Percentiles rank a stretch among this genome's conserved stretches.
These are phyloP conservation scores for Hyaloscypha finlandica DNA, from an alignment of 495 filamentous ascomycete species.

Conservation along the genomic window DNA sequence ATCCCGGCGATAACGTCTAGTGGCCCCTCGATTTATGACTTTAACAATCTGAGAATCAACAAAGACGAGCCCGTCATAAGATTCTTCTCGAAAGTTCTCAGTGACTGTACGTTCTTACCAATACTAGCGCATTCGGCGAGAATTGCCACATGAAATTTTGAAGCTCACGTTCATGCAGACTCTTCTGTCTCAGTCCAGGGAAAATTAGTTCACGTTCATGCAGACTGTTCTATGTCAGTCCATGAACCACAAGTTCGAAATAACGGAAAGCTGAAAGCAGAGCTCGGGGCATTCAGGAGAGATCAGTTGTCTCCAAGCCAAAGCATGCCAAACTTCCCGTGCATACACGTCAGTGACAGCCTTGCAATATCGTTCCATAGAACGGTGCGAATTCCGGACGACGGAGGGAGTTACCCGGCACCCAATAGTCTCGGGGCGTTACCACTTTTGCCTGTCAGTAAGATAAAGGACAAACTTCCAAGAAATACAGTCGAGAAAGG, in stretches of 20 bases:
- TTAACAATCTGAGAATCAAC: conserved; percentile 1
- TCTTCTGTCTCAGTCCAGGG: background rate
- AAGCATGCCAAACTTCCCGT: conserved; percentile 1
- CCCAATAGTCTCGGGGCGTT: background rate
- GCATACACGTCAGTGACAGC: conserved; percentile 1
- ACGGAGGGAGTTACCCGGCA: background rate
- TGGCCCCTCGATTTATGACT: background rate
- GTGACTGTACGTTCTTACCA: conserved; percentile 1
- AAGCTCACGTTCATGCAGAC: background rate
- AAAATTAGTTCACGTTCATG: background rate
- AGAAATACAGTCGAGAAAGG: background rate
- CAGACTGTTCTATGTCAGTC: conserved; percentile 1
- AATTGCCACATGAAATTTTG: conserved; percentile 1
- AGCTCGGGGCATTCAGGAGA: conserved; percentile 1
- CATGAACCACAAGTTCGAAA: conserved; percentile 1
- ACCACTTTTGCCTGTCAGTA: conserved; percentile 1
- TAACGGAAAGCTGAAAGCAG: conserved; percentile 1
- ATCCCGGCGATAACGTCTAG: conserved; percentile 1
- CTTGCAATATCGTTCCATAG: background rate
- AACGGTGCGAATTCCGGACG: conserved; percentile 1
- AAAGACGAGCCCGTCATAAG: background rate
- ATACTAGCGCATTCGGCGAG: background rate
- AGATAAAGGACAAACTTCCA: conserved; percentile 1
- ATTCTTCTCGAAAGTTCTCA: conserved; percentile 1
- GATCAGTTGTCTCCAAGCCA: conserved; percentile 1